Evolutionary conservation across 768 basidiomycete genomes (phyloP).

Genomic region (Suillus ampliporus): DNA sequence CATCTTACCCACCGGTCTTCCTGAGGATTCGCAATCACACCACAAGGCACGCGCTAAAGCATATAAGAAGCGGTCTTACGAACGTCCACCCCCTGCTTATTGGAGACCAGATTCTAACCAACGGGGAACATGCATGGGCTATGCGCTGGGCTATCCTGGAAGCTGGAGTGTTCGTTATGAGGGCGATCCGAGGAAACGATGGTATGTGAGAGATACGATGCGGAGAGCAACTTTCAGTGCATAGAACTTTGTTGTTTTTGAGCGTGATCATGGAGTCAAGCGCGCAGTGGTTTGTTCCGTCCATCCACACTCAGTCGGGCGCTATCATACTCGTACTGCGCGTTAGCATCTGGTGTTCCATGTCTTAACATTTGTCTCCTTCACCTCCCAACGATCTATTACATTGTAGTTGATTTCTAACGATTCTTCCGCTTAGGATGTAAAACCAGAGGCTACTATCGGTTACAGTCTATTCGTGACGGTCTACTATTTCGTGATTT

Average conservation of each 20-base stretch:
- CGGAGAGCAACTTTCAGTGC: conserved; percentile 23
- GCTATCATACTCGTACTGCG: too few relatives aligned
- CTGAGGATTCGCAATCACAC: not conserved
- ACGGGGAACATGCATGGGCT: conserved; percentile 34
- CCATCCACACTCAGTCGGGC: too few relatives aligned
- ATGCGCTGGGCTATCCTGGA: conserved; percentile 38
- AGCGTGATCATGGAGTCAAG: not conserved
- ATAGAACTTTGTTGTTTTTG: not conserved
- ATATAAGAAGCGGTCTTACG: conserved; percentile 13
- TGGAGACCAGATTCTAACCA: conserved; percentile 32
- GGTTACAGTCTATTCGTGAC: too few relatives aligned
- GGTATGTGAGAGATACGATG: conserved; percentile 34
- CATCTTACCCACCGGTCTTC: conserved; percentile 22
- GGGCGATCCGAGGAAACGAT: conserved; percentile 13
- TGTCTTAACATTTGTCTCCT: too few relatives aligned
- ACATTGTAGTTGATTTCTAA: too few relatives aligned
- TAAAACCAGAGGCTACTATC: too few relatives aligned
- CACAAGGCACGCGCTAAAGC: not conserved
- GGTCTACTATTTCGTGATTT: too few relatives aligned
- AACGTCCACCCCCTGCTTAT: conserved; percentile 31
- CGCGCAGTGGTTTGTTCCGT: too few relatives aligned
- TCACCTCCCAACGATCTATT: too few relatives aligned
- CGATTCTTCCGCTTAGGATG: too few relatives aligned
- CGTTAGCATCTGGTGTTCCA: too few relatives aligned
- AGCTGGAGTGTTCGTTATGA: conserved; percentile 28